These are phyloP conservation scores for Phyllosticta citribraziliensis DNA, from an alignment of 2,329 filamentous ascomycete species.

Conservation along the genomic window DNA sequence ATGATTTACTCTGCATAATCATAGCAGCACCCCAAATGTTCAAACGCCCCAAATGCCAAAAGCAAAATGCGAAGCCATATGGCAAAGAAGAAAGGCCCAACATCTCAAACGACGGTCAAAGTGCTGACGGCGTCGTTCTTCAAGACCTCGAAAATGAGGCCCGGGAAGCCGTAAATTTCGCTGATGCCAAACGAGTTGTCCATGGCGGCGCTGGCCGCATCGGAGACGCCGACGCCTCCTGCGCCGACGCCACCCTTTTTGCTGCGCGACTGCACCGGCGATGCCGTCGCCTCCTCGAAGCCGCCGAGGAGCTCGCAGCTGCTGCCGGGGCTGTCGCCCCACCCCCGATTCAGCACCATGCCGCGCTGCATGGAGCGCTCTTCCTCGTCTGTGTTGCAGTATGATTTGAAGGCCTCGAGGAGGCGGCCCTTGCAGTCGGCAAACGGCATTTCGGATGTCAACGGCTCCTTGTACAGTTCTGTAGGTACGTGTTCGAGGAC, in stretches of 20 bases:
- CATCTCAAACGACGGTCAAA: conserved; percentile 68
- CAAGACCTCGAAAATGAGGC: conserved; percentile 88
- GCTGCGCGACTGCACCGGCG: conserved; percentile 13
- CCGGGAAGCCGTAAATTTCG: conserved; percentile 86
- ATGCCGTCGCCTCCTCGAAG: conserved; percentile 56
- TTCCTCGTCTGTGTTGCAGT: conserved; percentile 48
- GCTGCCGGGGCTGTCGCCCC: conserved; percentile 84
- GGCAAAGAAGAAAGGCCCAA: background rate
- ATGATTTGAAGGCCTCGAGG: conserved; percentile 58
- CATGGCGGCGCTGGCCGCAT: conserved; percentile 30
- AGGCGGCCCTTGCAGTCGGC: conserved; percentile 60
- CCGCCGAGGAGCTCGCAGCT: conserved; percentile 56
- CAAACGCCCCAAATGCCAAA: background rate
- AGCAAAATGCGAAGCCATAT: background rate
- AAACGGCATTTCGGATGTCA: conserved; percentile 72
- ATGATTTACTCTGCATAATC: no score
- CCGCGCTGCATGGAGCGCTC: conserved; percentile 45
- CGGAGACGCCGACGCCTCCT: conserved; percentile 14
- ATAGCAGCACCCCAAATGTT: background rate
- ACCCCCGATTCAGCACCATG: conserved; percentile 85
- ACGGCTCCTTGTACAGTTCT: conserved; percentile 32
- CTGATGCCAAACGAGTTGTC: conserved; percentile 56
- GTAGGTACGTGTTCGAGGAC: conserved; percentile 46
- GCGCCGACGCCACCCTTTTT: conserved; percentile 23
- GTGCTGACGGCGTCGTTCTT: conserved; percentile 86